Conservation (phyloP, 2,329 filamentous ascomycete species). For the Pyrenophora seminiperda region DNA sequence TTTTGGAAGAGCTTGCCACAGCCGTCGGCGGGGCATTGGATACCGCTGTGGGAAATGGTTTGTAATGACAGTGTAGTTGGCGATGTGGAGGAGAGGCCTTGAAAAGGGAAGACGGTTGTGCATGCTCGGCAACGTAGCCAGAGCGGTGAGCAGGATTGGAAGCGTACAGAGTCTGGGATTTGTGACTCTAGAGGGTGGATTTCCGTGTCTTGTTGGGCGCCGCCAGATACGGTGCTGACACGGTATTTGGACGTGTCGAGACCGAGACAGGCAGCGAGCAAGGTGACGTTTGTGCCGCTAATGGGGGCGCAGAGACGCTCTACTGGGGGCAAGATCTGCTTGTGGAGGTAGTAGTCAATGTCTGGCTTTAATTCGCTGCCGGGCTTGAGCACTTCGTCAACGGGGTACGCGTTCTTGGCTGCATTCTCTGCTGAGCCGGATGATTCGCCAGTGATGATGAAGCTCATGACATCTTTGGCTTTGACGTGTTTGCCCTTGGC, state of each 20-base stretch:
- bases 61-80: slow-evolving; percentile 22
- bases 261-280: slow-evolving; percentile 90
- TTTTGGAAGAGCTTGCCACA: slow-evolving; percentile 71
- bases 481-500: slow-evolving; percentile 85
- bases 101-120: slow-evolving; percentile 72
- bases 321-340: slow-evolving; percentile 97
- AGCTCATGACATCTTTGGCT: slow-evolving; percentile 94
- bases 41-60: slow-evolving; percentile 69
- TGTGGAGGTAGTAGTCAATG: slow-evolving; percentile 97
- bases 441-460: slow-evolving; percentile 79
- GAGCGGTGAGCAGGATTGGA: slow-evolving; percentile 78
- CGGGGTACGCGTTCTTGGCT: slow-evolving; percentile 86
- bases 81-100: slow-evolving; percentile 64
- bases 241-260: slow-evolving; percentile 89
- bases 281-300: slow-evolving; percentile 84
- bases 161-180: slow-evolving; percentile 88
- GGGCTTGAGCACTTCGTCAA: slow-evolving; percentile 80
- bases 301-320: slow-evolving; percentile 98
- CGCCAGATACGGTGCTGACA: slow-evolving; percentile 64
- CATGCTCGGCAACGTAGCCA: slow-evolving; percentile 81
- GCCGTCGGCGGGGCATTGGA: slow-evolving; percentile 68
- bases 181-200: slow-evolving; percentile 93
- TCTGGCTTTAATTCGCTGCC: slow-evolving; percentile 80
- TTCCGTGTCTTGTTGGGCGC: slow-evolving; percentile 49
- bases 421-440: slow-evolving; percentile 69